These are phyloP conservation scores for Phaffomyces thermotolerans DNA, from an alignment of 805 yeast species.

Conservation along the genomic window DNA sequence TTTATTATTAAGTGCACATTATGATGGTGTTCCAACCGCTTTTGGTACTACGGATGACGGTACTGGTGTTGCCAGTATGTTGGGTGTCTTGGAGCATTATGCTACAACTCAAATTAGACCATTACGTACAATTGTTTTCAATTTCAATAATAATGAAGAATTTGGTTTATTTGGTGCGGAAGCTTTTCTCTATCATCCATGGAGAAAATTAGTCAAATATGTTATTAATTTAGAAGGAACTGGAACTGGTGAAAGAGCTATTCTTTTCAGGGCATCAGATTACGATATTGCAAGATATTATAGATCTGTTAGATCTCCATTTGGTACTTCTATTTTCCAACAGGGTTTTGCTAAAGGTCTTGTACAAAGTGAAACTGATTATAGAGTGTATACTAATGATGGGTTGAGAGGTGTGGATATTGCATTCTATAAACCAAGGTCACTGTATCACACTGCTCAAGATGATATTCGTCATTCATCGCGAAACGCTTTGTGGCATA, in stretches of 20 bases:
- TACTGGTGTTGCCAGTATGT: slow-evolving; percentile 73
- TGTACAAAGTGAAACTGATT: slow-evolving; percentile 80
- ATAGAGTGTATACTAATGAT: slow-evolving; percentile 54
- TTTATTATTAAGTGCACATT: slow-evolving; percentile 75
- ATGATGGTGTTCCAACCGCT: slow-evolving; percentile 81
- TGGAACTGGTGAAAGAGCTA: slow-evolving; percentile 75
- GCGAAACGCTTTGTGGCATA: slow-evolving; percentile 72
- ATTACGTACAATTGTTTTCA: slow-evolving; percentile 64
- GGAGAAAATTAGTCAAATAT: slow-evolving; percentile 54
- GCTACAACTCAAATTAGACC: slow-evolving; percentile 41
- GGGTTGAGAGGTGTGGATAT: slow-evolving; percentile 84
- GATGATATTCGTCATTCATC: slow-evolving; percentile 63
- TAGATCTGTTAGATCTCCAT: slow-evolving; percentile 54
- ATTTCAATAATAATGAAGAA: slow-evolving; percentile 87
- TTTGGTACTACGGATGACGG: slow-evolving; percentile 92
- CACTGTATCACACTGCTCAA: slow-evolving; percentile 70
- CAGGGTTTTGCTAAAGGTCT: slow-evolving; percentile 73
- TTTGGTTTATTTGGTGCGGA: slow-evolving; percentile 80
- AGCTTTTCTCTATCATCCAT: slow-evolving; percentile 63
- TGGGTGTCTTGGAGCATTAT: slow-evolving; percentile 57
- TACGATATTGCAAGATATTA: slow-evolving; percentile 56
- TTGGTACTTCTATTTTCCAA: slow-evolving; percentile 74
- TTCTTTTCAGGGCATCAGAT: slow-evolving; percentile 79
- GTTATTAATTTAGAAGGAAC: slow-evolving; percentile 87
- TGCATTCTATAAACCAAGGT: slow-evolving; percentile 82